These are phyloP conservation scores for Globisporangium megalacanthum DNA, from an alignment of 352 stramenopile genomes.

Conservation along the genomic window DNA sequence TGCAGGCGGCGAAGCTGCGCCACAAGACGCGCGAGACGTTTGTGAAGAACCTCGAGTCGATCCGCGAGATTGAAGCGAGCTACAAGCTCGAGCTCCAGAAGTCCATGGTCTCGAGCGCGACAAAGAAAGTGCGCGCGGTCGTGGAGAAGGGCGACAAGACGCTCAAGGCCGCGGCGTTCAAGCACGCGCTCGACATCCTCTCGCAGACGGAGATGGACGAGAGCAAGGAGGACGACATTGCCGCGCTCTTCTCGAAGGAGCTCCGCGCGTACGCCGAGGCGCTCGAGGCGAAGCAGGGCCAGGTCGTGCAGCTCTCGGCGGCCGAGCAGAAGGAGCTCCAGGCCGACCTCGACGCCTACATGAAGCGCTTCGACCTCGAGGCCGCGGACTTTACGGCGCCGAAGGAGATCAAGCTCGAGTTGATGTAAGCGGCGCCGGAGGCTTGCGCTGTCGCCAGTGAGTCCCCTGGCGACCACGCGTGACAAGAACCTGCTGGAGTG, in stretches of 20 bases:
- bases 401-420: conserved; percentile 81
- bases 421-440: conserved; percentile 53
- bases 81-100: conserved; percentile 85
- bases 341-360: conserved; percentile 80
- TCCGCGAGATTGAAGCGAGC: conserved; percentile 73
- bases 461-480: background rate
- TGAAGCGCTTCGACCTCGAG: conserved; percentile 82
- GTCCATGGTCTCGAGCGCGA: conserved; percentile 70
- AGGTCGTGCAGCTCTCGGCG: conserved; percentile 65
- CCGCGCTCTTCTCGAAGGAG: conserved; percentile 79
- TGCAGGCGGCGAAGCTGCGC: conserved; percentile 79
- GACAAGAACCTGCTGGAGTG: background rate
- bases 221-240: conserved; percentile 80
- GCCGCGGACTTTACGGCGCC: conserved; percentile 73
- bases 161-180: conserved; percentile 80
- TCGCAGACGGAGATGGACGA: conserved; percentile 62
- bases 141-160: conserved; percentile 82
- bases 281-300: conserved; percentile 75
- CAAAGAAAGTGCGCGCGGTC: conserved; percentile 63
- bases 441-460: background rate
- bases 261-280: conserved; percentile 67
- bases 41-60: conserved; percentile 84
- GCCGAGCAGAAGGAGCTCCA: conserved; percentile 81
- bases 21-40: conserved; percentile 87
- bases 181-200: conserved; percentile 81